These are phyloP conservation scores for Syzygium aqueum DNA, from an alignment of 345 rosid genomes.

Conservation along the genomic window DNA sequence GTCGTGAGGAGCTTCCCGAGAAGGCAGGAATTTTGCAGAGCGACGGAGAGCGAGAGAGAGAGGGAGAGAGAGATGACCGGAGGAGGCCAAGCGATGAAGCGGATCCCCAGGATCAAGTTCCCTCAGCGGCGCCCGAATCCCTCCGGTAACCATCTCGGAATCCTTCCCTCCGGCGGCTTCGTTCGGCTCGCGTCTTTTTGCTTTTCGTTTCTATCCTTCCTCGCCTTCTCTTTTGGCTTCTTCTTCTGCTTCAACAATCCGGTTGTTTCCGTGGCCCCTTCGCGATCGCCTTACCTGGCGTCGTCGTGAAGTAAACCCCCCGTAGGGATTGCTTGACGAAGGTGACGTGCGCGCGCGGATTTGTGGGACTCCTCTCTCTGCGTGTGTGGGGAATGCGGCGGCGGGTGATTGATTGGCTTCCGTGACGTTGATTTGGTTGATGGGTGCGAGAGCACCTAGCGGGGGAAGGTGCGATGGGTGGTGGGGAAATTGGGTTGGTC, in stretches of 20 bases:
- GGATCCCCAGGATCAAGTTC: conserved; percentile 86
- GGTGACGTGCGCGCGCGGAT: neutral
- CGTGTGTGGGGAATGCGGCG: neutral
- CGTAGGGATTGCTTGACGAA: neutral
- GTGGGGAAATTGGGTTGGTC: neutral
- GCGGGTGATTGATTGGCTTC: neutral
- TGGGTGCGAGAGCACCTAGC: neutral
- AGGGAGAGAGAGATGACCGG: conserved; percentile 39
- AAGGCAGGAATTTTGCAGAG: neutral
- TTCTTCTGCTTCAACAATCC: neutral
- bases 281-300: neutral
- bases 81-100: conserved; percentile 48
- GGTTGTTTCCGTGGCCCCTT: neutral
- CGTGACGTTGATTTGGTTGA: neutral
- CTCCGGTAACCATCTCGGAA: conserved; percentile 20
- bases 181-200: neutral
- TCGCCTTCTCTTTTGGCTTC: neutral
- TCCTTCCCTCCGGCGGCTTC: neutral
- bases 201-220: neutral
- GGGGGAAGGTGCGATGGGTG: neutral
- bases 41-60: conserved; percentile 7
- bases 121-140: conserved; percentile 53
- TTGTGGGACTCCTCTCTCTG: neutral
- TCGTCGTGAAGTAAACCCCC: fast-evolving
- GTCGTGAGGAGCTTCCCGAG: neutral